A percentile compares a stretch with the other conserved stretches of the same genome.
phyloP scores from a whole-genome alignment of 2,329 filamentous ascomycete genomes.

The Fusarium xyrophilum region DNA sequence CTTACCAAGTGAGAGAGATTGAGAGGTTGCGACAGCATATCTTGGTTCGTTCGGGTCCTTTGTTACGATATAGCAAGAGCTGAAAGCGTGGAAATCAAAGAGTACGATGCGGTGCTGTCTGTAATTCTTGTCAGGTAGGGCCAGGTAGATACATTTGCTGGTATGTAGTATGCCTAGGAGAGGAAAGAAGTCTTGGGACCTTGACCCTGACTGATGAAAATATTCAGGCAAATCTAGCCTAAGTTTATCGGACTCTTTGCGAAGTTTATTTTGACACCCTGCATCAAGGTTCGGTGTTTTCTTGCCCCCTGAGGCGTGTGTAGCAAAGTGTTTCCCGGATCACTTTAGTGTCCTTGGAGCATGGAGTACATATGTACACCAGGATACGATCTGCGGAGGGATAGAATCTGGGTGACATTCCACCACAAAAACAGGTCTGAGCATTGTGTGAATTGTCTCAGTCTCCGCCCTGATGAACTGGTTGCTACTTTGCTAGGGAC shows the following conservation, averaged over 20 bases:
- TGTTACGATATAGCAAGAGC: not conserved
- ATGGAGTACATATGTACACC: not conserved
- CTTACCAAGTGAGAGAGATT: not conserved
- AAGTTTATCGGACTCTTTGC: too few relatives aligned
- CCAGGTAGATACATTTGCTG: not conserved
- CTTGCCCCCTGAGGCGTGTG: too few relatives aligned
- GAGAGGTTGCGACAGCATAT: not conserved
- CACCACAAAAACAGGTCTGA: not conserved
- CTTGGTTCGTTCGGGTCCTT: not conserved
- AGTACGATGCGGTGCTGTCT: not conserved
- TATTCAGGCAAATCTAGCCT: too few relatives aligned
- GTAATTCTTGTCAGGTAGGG: not conserved
- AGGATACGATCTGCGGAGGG: not conserved
- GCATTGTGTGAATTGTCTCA: not conserved
- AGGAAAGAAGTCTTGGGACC: too few relatives aligned
- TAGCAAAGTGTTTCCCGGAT: not conserved
- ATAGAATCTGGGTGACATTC: conserved; percentile 6
- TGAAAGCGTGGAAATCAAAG: not conserved
- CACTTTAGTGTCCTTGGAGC: not conserved
- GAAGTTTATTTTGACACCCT: too few relatives aligned
- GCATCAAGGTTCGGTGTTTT: too few relatives aligned
- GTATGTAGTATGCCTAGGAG: not conserved
- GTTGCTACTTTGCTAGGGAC: conserved; percentile 1
- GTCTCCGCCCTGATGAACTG: not conserved
- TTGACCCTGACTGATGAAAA: too few relatives aligned